Base-by-base conservation (phyloP, 2,329 filamentous ascomycete species). In the Didymosphaeria variabile region DNA sequence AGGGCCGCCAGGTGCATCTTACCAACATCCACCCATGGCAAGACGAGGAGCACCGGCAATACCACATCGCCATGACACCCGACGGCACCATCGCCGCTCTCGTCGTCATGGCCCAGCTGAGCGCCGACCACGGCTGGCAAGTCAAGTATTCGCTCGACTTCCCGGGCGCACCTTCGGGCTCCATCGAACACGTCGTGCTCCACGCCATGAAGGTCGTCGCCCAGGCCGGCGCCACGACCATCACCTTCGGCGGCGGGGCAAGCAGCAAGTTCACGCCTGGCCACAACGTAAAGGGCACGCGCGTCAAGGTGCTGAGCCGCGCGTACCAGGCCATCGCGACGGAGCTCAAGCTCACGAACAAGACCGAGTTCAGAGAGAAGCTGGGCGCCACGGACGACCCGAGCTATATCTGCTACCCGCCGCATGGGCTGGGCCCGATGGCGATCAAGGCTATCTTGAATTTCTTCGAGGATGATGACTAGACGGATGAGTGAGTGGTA, bases 61-160 rank as follows among this genome's bases (percentile, higher is more conserved):
- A 97, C 82, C 92, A 94, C 74, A 91, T 92, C 70, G 91, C 92
- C 10, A 85, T 90, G 66, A 91, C 91, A 67, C 85, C 87, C 72
- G 86, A 91, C 17, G 91, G 91, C 64, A 87, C 85, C 61, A 87
- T 97, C 59, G 85, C 85, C 45, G 90, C 91, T 36, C 86, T 97
- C 60, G 90, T 94, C n/a, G 89, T 94, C 9, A 83, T 97, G 70
- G 91, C 91, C 56, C 91, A 93, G 77, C 87, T 97, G 31, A 87
- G 91, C 3, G 92, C 93, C 1, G 84, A 87, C 38, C 88, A 96
- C 75, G 94, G 94, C 57, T 96, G 93, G 88, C 94, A 97, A 82
- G 90, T 97, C 75, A 97, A 97, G 82, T 97, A 95, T 83, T 91
- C 91, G n/a, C 88, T 97, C 57, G 93, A 97, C 79, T 97, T 97